Evolutionary conservation across 208 protist genomes (phyloP).

Genomic region (Borovskyia barvae): DNA sequence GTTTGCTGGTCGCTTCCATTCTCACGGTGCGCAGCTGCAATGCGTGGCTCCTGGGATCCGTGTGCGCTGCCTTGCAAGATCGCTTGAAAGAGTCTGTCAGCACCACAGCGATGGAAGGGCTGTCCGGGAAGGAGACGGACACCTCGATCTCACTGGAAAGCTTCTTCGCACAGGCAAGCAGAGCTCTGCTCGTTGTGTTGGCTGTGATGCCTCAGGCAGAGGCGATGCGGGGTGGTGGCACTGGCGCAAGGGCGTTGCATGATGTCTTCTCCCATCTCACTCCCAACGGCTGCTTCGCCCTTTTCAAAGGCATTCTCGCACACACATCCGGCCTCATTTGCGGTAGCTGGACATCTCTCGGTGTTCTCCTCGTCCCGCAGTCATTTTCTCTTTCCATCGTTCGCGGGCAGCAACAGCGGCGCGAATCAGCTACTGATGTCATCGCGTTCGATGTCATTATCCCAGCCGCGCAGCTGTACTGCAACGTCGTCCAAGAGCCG

Average conservation of each 20-base stretch:
- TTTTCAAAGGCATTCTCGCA: constrained; percentile 81
- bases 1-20: constrained; percentile 71
- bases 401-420: not conserved
- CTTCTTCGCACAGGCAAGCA: constrained; percentile 14
- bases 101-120: not conserved
- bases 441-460: constrained; percentile 67
- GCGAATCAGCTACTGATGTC: not conserved
- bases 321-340: constrained; percentile 69
- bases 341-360: constrained; percentile 31
- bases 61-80: constrained; percentile 40
- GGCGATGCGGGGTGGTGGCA: not conserved
- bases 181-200: constrained; percentile 14
- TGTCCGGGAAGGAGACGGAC: not conserved
- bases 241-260: constrained; percentile 18
- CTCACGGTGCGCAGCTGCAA: constrained; percentile 65
- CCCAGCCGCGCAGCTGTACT: constrained; percentile 49
- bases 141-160: constrained; percentile 1
- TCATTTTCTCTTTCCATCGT: not conserved
- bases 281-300: constrained; percentile 76
- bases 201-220: constrained; percentile 7
- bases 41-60: constrained; percentile 36
- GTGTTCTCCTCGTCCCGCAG: constrained; percentile 38
- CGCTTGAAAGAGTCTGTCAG: not conserved
- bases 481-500: constrained; percentile 54
- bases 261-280: constrained; percentile 49